Evolutionary conservation across 2,329 filamentous ascomycete genomes (phyloP).

Genomic region (Didymella sp.): DNA sequence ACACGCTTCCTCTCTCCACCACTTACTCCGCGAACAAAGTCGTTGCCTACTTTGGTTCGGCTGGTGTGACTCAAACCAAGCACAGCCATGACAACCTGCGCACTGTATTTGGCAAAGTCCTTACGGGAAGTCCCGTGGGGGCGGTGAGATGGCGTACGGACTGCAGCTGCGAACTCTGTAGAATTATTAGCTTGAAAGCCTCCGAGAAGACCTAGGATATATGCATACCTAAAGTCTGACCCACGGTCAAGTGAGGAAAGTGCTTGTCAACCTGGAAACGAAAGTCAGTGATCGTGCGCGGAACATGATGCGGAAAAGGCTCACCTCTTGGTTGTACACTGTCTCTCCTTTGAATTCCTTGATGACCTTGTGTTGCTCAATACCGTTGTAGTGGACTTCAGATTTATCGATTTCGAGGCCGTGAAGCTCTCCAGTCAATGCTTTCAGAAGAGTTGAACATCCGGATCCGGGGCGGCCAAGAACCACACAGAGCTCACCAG

Average conservation of each 20-base stretch:
- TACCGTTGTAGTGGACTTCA: slow-evolving; percentile 67
- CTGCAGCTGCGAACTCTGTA: slow-evolving; percentile 63
- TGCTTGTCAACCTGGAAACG: slow-evolving; percentile 52
- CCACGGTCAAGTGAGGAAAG: slow-evolving; percentile 64
- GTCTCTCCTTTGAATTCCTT: slow-evolving; percentile 57
- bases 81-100: slow-evolving; percentile 61
- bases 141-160: slow-evolving; percentile 57
- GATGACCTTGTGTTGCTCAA: slow-evolving; percentile 51
- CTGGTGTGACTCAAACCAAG: slow-evolving; percentile 63
- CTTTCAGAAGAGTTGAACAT: slow-evolving; percentile 69
- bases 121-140: slow-evolving; percentile 48
- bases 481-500: slow-evolving; percentile 58
- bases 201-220: no score
- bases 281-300: neutral
- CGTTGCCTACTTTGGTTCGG: slow-evolving; percentile 63
- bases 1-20: slow-evolving; percentile 69
- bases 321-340: slow-evolving; percentile 55
- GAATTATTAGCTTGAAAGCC: no score
- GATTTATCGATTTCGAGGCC: slow-evolving; percentile 64
- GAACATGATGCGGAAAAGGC: slow-evolving; percentile 14
- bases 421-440: slow-evolving; percentile 65
- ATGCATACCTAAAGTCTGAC: slow-evolving; percentile 64
- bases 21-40: slow-evolving; percentile 67
- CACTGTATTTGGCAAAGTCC: slow-evolving; percentile 56
- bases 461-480: slow-evolving; percentile 62